Evolutionary conservation across 768 basidiomycete species (phyloP).

Genomic region (Mycena maculata): DNA sequence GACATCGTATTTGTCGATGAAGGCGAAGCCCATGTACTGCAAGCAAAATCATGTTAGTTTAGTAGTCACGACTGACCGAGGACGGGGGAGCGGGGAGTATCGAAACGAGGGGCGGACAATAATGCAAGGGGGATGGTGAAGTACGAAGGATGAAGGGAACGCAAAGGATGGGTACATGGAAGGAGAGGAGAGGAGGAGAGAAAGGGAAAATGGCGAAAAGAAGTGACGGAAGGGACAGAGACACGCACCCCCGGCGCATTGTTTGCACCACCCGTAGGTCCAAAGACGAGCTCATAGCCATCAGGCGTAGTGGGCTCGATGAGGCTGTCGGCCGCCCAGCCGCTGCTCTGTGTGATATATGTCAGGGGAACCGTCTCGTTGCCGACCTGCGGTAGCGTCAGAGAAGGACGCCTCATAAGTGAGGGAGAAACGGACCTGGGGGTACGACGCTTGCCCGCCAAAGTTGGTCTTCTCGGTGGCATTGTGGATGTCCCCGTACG

Average conservation of each 20-base stretch:
- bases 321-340: constrained; percentile 48
- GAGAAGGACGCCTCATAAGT: neutral
- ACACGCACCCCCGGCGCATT: too few relatives aligned
- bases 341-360: constrained; percentile 34
- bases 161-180: neutral
- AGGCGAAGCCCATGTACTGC: constrained; percentile 63
- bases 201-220: neutral
- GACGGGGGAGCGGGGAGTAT: too few relatives aligned
- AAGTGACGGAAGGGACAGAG: too few relatives aligned
- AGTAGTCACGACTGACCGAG: too few relatives aligned
- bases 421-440: constrained; percentile 14
- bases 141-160: too few relatives aligned
- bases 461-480: constrained; percentile 53
- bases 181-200: constrained; percentile 5
- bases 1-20: constrained; percentile 41
- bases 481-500: constrained; percentile 56
- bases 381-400: constrained; percentile 34
- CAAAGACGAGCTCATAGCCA: constrained; percentile 58
- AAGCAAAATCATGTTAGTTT: too few relatives aligned
- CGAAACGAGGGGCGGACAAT: too few relatives aligned
- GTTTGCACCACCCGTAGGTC: constrained; percentile 39
- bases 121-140: too few relatives aligned
- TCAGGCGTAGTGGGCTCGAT: constrained; percentile 52
- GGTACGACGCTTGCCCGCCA: constrained; percentile 41
- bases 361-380: constrained; percentile 37